Percentiles rank a stretch among this genome's conserved stretches.
Evolutionary conservation across 768 basidiomycete species (phyloP).

Genomic region (Russula brevipes): DNA sequence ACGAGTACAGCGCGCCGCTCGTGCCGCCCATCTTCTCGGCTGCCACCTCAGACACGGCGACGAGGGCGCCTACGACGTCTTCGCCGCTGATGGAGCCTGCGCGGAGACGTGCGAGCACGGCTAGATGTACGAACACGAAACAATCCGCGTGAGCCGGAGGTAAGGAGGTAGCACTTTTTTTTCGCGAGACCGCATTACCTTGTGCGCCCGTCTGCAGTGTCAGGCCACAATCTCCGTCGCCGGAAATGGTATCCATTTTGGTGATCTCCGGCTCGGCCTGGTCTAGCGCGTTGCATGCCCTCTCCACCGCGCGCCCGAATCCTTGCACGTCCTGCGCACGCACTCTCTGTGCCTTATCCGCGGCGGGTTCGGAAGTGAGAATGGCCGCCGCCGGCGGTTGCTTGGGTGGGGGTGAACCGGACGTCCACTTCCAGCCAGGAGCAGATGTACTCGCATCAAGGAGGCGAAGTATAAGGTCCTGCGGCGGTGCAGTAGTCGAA

Average conservation of each 20-base stretch:
- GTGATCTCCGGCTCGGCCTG: conserved; percentile 87
- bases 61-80: conserved; percentile 60
- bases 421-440: conserved; percentile 85
- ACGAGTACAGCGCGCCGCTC: conserved; percentile 89
- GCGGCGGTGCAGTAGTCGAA: conserved; percentile 37
- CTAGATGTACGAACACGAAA: conserved; percentile 32
- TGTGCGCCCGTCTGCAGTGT: conserved; percentile 71
- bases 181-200: conserved; percentile 37
- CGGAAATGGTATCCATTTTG: conserved; percentile 83
- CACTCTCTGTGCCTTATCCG: conserved; percentile 27
- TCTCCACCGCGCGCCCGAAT: conserved; percentile 52
- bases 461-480: conserved; percentile 51
- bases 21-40: conserved; percentile 91
- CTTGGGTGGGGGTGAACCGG: conserved; percentile 39
- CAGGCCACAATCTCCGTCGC: conserved; percentile 78
- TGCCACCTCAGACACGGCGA: conserved; percentile 65
- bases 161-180: neutral
- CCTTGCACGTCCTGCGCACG: conserved; percentile 40
- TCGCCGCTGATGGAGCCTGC: conserved; percentile 53
- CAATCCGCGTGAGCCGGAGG: too few relatives aligned
- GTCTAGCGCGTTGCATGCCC: conserved; percentile 63
- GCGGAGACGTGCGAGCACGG: conserved; percentile 53
- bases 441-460: conserved; percentile 63
- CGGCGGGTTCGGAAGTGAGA: conserved; percentile 14
- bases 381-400: conserved; percentile 7